These are phyloP conservation scores for Colletotrichum sp. DNA, from an alignment of 2,329 filamentous ascomycete species.

Conservation along the genomic window DNA sequence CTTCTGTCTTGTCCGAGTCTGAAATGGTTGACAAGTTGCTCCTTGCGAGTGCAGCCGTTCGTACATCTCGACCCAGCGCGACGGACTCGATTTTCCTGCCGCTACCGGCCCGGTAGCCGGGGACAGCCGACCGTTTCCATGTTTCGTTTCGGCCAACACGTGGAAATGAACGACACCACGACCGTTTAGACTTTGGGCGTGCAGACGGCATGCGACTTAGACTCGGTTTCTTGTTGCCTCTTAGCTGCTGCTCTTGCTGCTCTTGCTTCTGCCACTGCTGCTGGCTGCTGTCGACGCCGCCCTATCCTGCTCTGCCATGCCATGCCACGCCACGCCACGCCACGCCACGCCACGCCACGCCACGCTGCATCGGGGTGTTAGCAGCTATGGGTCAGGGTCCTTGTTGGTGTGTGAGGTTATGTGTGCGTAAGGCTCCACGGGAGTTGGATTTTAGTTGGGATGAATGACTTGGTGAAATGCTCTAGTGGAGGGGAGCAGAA, in stretches of 20 bases:
- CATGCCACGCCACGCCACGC: neutral
- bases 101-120: neutral
- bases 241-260: neutral
- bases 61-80: neutral
- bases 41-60: neutral
- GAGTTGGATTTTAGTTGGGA: neutral
- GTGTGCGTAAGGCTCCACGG: neutral
- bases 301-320: neutral
- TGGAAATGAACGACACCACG: constrained; percentile 1
- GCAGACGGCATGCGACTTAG: constrained; percentile 1
- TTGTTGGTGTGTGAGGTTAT: neutral
- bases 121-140: neutral
- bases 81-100: neutral
- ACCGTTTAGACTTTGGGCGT: constrained; percentile 1
- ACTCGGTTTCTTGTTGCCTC: neutral
- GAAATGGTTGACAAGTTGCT: neutral
- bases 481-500: neutral
- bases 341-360: constrained; percentile 11
- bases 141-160: constrained; percentile 11
- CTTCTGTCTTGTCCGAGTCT: neutral
- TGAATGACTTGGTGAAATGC: constrained; percentile 9
- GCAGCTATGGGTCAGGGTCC: neutral
- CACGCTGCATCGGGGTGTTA: constrained; percentile 2
- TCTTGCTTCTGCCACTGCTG: neutral
- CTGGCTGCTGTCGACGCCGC: neutral